phyloP scores from a whole-genome alignment of 202 grass and related monocot genomes.

The Miscanthus sacchariflorus region DNA sequence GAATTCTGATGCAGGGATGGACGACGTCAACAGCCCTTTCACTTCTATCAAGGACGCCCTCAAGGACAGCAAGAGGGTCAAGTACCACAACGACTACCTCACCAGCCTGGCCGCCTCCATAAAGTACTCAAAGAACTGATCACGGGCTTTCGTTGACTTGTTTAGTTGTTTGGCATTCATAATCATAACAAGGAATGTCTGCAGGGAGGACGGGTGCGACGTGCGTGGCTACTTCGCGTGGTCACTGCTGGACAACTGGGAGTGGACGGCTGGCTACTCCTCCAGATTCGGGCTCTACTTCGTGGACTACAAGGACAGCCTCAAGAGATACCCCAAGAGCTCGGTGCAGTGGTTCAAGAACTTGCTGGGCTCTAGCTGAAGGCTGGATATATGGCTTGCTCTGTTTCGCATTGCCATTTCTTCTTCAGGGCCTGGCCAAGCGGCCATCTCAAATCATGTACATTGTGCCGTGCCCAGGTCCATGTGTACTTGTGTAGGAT shows the following conservation, averaged over 20 bases:
- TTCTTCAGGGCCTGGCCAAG: neutral
- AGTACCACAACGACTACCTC: slow-evolving; percentile 84
- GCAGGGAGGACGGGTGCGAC: slow-evolving; percentile 91
- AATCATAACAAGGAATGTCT: neutral
- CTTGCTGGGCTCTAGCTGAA: slow-evolving; percentile 57
- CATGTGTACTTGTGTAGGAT: neutral
- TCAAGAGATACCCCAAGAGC: slow-evolving; percentile 92
- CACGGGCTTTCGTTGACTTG: neutral
- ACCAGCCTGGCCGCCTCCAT: slow-evolving; percentile 77
- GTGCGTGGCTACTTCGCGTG: slow-evolving; percentile 92
- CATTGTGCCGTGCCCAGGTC: neutral
- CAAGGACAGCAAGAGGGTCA: slow-evolving; percentile 85
- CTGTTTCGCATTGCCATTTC: neutral
- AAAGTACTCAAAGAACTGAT: slow-evolving; percentile 35
- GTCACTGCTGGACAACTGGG: slow-evolving; percentile 99
- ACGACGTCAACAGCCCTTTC: slow-evolving; percentile 78
- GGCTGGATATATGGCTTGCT: neutral
- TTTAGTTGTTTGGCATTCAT: neutral
- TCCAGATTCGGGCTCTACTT: slow-evolving; percentile 92
- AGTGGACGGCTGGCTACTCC: slow-evolving; percentile 90
- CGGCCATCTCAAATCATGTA: neutral
- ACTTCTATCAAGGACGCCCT: slow-evolving; percentile 78
- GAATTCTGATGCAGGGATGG: slow-evolving; percentile 67
- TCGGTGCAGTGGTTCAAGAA: slow-evolving; percentile 96
- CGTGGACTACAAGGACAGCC: slow-evolving; percentile 82